phyloP scores from a whole-genome alignment of 2,329 filamentous ascomycete genomes.

The Fusarium sp. region DNA sequence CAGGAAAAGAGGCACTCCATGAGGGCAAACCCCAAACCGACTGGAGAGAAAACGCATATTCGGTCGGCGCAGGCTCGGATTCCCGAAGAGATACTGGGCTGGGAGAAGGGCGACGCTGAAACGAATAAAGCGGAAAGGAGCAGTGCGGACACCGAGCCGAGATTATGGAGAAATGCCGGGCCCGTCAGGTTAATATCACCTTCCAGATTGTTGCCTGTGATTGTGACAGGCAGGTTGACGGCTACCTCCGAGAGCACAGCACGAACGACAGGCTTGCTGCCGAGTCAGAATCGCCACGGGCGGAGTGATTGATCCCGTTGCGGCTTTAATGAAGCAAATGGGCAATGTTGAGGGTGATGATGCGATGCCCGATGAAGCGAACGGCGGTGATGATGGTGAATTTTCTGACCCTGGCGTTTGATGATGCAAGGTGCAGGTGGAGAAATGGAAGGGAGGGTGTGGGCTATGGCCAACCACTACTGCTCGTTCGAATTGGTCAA shows the following conservation, averaged over 20 bases:
- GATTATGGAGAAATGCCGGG: conserved; percentile 5
- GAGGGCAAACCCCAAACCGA: conserved; percentile 7
- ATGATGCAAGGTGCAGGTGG: conserved; percentile 38
- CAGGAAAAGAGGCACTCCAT: neutral
- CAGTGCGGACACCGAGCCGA: neutral
- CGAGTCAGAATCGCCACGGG: neutral
- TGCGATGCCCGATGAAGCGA: conserved; percentile 2
- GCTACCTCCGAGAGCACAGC: neutral
- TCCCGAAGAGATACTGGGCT: conserved; percentile 22
- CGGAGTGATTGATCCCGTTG: neutral
- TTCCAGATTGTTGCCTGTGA: neutral
- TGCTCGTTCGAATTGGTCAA: neutral
- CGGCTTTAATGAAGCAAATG: neutral
- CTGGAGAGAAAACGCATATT: conserved; percentile 3
- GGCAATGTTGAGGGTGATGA: neutral
- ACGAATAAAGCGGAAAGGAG: conserved; percentile 5
- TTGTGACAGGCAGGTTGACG: conserved; percentile 3
- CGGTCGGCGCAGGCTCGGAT: conserved; percentile 33
- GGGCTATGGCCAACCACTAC: conserved; percentile 24
- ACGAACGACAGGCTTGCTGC: neutral
- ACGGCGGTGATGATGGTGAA: conserved; percentile 25
- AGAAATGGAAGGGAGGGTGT: conserved; percentile 29
- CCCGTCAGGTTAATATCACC: neutral
- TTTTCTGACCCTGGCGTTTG: conserved; percentile 12
- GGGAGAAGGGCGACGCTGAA: neutral